Evolutionary conservation across 225 moss, liverwort and hornwort species (phyloP).

Genomic region (Sphagnum contortum): DNA sequence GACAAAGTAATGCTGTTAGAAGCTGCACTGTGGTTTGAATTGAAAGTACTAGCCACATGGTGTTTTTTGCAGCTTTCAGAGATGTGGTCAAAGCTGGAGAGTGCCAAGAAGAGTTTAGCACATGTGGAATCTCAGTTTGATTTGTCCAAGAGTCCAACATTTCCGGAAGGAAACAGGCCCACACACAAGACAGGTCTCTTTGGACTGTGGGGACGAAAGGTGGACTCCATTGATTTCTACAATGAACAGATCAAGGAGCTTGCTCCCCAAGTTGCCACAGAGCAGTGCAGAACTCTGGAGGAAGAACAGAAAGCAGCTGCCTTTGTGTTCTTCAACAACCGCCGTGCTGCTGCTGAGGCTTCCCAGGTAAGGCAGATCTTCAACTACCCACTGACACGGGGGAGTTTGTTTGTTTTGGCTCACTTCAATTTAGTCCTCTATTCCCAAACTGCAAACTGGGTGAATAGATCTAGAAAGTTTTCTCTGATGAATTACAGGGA

Average conservation of each 20-base stretch:
- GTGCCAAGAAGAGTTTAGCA: too few relatives aligned
- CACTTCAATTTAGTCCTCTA: neutral
- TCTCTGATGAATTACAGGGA: neutral
- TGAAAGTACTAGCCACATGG: too few relatives aligned
- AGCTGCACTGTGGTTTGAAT: too few relatives aligned
- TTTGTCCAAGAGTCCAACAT: too few relatives aligned
- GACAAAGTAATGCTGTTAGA: too few relatives aligned
- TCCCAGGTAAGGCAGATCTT: constrained; percentile 18
- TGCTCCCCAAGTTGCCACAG: constrained; percentile 2
- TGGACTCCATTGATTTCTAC: constrained; percentile 1
- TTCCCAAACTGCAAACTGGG: neutral
- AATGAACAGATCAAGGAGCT: constrained; percentile 1
- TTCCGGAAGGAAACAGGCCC: neutral
- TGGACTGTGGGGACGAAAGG: neutral
- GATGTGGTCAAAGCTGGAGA: too few relatives aligned
- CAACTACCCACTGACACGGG: neutral
- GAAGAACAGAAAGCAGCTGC: constrained; percentile 48
- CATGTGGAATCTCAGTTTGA: too few relatives aligned
- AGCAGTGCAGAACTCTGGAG: constrained; percentile 34
- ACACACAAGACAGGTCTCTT: neutral
- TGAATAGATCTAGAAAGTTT: neutral
- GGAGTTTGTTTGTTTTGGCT: neutral
- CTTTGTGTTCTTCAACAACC: constrained; percentile 48
- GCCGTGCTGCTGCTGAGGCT: constrained; percentile 49
- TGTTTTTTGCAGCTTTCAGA: too few relatives aligned